Base-by-base conservation (phyloP, 495 filamentous ascomycete species). In the Daldinia vernicosa region DNA sequence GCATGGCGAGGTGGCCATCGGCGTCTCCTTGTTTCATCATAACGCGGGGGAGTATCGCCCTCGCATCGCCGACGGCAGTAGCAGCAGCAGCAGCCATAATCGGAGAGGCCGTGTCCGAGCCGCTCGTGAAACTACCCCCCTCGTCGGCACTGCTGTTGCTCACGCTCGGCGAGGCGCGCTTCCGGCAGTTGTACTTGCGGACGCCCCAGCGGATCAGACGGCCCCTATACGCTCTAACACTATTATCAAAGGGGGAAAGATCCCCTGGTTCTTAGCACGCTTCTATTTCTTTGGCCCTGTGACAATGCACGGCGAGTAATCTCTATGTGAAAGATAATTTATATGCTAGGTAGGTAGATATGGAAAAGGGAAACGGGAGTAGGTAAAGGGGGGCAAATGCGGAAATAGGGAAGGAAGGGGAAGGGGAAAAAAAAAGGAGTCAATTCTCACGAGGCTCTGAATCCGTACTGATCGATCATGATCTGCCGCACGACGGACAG, bases 131-230 rank as follows among this genome's bases (percentile, higher is more conserved):
- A 7, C 28, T 32, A 17, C 40, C 45, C n/a, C 33, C 57, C 15
- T 57, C 50, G 26, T 30, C 33, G 50, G 43, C 32, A n/a, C 51
- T 24, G 33, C 51, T 56, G 35, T 56, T 50, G 55, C 72, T 64
- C 1, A 32, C 52, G 53, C 60, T 66, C 26, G 59, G 47, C 11
- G 65, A 55, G 7, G 47, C 60, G 30, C 72, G 76, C 50, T 74
- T 77, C 28, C 80, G 77, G 52, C 77, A 76, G 7, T 81, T 79
- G 69, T 84, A 84, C 70, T 84, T 84, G 74, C 76, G 72, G 28
- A 83, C 60, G n/a, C 77, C 76, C 82, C 82, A 84, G 66, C 71
- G 76, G 30, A 80, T 76, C 58, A 84, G 76, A n/a, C 82, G 78
- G 0, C 81, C 82, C 54, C 81, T 70, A 54, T 83, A 84, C 26